Conservation (phyloP, 2,329 filamentous ascomycete genomes). For the Aspergillaceae sp. region DNA sequence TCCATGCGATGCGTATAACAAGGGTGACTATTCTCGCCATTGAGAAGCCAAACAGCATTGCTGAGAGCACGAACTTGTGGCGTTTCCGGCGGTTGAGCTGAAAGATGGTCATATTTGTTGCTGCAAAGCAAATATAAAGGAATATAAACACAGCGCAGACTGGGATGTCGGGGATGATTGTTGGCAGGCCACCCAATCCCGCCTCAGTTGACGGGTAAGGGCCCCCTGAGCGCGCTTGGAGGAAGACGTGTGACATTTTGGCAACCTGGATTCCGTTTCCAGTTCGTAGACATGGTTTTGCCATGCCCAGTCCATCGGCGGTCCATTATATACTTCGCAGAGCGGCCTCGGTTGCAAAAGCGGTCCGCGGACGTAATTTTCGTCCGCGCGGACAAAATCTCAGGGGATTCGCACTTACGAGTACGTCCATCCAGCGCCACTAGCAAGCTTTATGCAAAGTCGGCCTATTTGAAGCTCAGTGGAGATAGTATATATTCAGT, state of each 20-base stretch:
- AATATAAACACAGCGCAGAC: constrained; percentile 55
- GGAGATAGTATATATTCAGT: too few relatives aligned
- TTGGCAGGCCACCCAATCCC: constrained; percentile 43
- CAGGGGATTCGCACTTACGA: too few relatives aligned
- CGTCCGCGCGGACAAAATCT: constrained; percentile 1
- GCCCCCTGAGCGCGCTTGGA: constrained; percentile 5
- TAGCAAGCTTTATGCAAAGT: too few relatives aligned
- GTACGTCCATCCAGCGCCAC: too few relatives aligned
- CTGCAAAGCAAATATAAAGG: constrained; percentile 36
- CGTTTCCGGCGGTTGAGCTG: constrained; percentile 32
- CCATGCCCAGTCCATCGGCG: too few relatives aligned
- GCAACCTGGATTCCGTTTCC: too few relatives aligned
- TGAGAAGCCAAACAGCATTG: constrained; percentile 41
- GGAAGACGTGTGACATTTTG: too few relatives aligned
- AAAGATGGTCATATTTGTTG: constrained; percentile 39
- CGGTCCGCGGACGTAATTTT: background rate
- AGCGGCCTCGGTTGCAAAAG: too few relatives aligned
- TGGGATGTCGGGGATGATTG: constrained; percentile 52
- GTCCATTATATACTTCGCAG: too few relatives aligned
- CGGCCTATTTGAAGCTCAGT: too few relatives aligned
- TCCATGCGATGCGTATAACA: constrained; percentile 49
- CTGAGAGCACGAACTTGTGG: constrained; percentile 45
- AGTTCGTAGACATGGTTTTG: too few relatives aligned
- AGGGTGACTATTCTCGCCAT: constrained; percentile 41
- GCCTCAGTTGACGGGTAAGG: constrained; percentile 25